Base-by-base conservation (phyloP, 306 rosid genomes). In the Dalbergia oliveri region DNA sequence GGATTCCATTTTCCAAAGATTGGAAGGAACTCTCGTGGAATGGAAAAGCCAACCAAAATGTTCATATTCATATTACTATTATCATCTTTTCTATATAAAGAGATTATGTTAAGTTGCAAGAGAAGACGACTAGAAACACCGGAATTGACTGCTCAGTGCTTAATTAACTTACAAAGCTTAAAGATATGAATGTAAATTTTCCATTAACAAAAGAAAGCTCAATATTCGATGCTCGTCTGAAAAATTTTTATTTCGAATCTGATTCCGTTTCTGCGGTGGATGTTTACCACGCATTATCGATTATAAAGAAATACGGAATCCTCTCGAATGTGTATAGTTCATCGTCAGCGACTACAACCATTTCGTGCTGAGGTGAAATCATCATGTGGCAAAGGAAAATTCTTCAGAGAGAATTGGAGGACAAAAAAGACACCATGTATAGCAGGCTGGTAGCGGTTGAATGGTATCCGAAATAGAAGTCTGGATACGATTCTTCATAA, bases 1-100 rank as follows among this genome's bases (percentile, higher is more conserved):
- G 82, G 91, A 23, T 77, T 84, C 97, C 97, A 93, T 93, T 86
- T 78, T 51, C 41, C 49, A 6, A 19, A 8, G 11, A 10, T 5
- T 2, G 23, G 23, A 21, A 21, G 23, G 1, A 21, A 21, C 23
- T 21, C 23, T 21, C 23, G 23, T 21, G 23, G 23, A 21, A 21
- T 21, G 23, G 23, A 21, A 21, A 21, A 21, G 23, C 23, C 23
- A 21, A 0, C 23, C 23, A 21, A 21, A 21, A 21, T 21, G 31
- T 26, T 26, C 31, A 26, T 26, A 26, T 26, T 26, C 31, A 26
- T 26, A 26, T 26, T 26, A 26, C 31, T 26, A 2, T 26, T 26
- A 4, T 15, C 19, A 12, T 49, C 12, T 66, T 59, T 26, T 26
- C 6, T 44, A 13, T 43, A 4, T 12, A 15, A 51, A 56, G 68